phyloP scores from a whole-genome alignment of 1,139 yeast genomes.

The Geotrichum cucujoidarum region DNA sequence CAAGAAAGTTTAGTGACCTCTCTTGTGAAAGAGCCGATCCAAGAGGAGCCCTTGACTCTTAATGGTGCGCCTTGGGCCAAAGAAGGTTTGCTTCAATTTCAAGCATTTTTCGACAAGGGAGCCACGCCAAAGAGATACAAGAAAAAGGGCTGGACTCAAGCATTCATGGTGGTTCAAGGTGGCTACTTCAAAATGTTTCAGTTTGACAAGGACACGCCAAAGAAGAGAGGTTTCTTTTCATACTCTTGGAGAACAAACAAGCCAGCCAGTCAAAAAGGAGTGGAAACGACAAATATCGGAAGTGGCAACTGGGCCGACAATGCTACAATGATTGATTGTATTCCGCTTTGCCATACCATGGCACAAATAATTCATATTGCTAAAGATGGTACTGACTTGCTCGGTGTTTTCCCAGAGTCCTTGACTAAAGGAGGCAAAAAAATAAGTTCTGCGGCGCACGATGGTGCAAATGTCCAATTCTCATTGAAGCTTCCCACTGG shows the following conservation, averaged over 20 bases:
- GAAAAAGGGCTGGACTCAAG: slow-evolving; percentile 30
- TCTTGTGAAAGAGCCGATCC: slow-evolving; percentile 12
- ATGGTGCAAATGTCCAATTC: slow-evolving; percentile 30
- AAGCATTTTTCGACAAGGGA: slow-evolving; percentile 36
- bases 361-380: slow-evolving; percentile 29
- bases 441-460: slow-evolving; percentile 5
- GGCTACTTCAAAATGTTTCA: slow-evolving; percentile 35
- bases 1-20: no score
- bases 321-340: slow-evolving; percentile 34
- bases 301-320: slow-evolving; percentile 61
- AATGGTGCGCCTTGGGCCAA: slow-evolving; percentile 76
- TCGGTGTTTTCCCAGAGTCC: slow-evolving; percentile 17
- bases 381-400: slow-evolving; percentile 17
- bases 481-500: slow-evolving; percentile 38
- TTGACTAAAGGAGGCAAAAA: slow-evolving; percentile 8
- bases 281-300: slow-evolving; percentile 48
- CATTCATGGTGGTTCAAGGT: slow-evolving; percentile 34
- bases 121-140: slow-evolving; percentile 22
- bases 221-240: no score
- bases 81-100: slow-evolving; percentile 62
- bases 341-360: slow-evolving; percentile 34
- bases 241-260: no score
- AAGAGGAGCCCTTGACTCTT: slow-evolving; percentile 50
- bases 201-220: slow-evolving; percentile 24
- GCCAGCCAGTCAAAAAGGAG: not conserved